These are phyloP conservation scores for Sphaerostilbella broomeana DNA, from an alignment of 2,329 filamentous ascomycete genomes.

Conservation along the genomic window DNA sequence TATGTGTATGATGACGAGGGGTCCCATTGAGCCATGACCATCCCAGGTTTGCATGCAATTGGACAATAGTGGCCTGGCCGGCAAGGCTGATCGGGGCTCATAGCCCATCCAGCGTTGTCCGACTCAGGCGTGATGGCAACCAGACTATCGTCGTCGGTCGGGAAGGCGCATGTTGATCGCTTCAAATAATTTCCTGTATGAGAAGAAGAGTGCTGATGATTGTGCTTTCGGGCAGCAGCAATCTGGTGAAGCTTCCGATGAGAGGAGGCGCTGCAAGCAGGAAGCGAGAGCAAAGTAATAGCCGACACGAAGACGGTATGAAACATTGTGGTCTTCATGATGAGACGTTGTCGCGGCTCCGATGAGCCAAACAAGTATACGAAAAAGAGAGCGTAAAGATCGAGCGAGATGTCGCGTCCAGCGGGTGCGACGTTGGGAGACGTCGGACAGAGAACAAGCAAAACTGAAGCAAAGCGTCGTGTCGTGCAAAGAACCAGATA, in stretches of 20 bases:
- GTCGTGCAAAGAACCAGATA: constrained; percentile 7
- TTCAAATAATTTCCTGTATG: constrained; percentile 37
- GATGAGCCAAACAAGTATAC: constrained; percentile 2
- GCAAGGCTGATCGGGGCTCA: constrained; percentile 69
- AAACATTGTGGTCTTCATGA: constrained; percentile 49
- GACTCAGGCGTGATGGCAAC: constrained; percentile 58
- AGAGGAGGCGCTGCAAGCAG: constrained; percentile 29
- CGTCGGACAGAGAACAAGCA: not conserved
- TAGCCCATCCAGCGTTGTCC: constrained; percentile 69
- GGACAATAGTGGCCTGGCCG: constrained; percentile 64
- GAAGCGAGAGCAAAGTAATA: constrained; percentile 39
- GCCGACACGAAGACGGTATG: constrained; percentile 45
- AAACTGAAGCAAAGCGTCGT: constrained; percentile 5
- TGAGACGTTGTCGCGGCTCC: constrained; percentile 16
- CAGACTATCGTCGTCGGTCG: constrained; percentile 54
- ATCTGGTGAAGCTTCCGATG: constrained; percentile 32
- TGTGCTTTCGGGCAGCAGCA: constrained; percentile 34
- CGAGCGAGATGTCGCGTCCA: constrained; percentile 2
- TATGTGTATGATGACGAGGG: constrained; percentile 61
- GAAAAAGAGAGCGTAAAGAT: constrained; percentile 2
- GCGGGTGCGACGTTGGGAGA: not conserved
- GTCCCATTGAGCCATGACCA: constrained; percentile 76
- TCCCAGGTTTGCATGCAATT: constrained; percentile 67
- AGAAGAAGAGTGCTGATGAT: constrained; percentile 22
- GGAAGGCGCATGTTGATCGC: constrained; percentile 58